Conservation (phyloP, 805 yeast genomes). For the Yamadazyma sp. region DNA sequence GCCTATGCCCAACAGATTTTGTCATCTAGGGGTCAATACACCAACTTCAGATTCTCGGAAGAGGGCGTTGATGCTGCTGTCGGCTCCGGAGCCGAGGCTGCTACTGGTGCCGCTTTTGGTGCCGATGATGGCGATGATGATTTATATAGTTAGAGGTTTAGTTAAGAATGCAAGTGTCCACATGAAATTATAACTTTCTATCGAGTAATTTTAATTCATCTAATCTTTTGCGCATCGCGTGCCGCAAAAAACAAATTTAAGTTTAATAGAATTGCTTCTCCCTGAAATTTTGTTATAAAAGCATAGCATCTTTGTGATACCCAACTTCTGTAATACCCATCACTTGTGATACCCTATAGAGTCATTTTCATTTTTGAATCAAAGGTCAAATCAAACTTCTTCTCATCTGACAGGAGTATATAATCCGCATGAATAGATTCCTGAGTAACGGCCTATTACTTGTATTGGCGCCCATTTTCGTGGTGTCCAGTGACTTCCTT, state of each 20-base stretch:
- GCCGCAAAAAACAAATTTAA: background rate
- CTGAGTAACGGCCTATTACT: conserved; percentile 24
- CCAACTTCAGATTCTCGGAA: conserved; percentile 83
- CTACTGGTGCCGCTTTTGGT: conserved; percentile 47
- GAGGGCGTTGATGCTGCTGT: conserved; percentile 22
- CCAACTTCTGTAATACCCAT: no score
- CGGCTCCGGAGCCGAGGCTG: conserved; percentile 25
- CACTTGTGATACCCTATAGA: no score
- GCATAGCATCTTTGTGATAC: background rate
- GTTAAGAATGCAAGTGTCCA: no score
- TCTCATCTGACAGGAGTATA: no score
- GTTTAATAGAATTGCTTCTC: background rate
- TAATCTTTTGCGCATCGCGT: conserved; percentile 2
- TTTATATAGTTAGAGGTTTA: conserved; percentile 57
- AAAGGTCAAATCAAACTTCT: no score
- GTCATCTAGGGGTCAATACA: conserved; percentile 92
- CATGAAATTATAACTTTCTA: no score
- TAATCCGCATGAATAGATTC: conserved; percentile 21
- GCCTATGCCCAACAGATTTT: conserved; percentile 96
- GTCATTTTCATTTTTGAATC: no score
- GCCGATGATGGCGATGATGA: conserved; percentile 60
- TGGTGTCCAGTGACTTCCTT: conserved; percentile 30
- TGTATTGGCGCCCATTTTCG: conserved; percentile 30
- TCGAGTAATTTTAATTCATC: background rate
- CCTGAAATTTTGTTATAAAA: no score